phyloP scores from a whole-genome alignment of 768 basidiomycete genomes.

The Boletus rex-veris region DNA sequence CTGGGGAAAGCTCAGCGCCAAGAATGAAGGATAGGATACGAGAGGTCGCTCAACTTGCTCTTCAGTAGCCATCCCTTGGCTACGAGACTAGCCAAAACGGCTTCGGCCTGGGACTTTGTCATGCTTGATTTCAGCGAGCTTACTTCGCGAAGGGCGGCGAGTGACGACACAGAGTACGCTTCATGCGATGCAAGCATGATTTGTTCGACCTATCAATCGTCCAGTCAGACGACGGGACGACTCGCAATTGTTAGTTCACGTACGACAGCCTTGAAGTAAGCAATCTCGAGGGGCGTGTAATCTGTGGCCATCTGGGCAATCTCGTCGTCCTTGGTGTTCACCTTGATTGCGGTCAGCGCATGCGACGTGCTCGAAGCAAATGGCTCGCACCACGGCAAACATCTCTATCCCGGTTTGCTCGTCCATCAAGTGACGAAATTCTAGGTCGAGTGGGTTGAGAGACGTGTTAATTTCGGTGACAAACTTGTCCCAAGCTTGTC shows the following conservation, averaged over 20 bases:
- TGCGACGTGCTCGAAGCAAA: background rate
- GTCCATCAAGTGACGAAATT: slow-evolving; percentile 61
- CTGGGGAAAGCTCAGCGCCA: slow-evolving; percentile 31
- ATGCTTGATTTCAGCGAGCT: slow-evolving; percentile 56
- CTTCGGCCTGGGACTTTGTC: slow-evolving; percentile 73
- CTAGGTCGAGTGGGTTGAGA: slow-evolving; percentile 68
- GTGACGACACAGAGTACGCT: slow-evolving; percentile 72
- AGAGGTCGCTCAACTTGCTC: slow-evolving; percentile 57
- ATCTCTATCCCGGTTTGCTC: slow-evolving; percentile 61
- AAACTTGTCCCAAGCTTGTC: slow-evolving; percentile 58
- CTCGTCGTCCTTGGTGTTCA: slow-evolving; percentile 77
- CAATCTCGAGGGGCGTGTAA: slow-evolving; percentile 73
- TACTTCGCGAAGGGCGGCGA: slow-evolving; percentile 73
- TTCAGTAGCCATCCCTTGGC: slow-evolving; percentile 77
- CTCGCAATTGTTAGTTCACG: slow-evolving; percentile 21
- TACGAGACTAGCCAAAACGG: slow-evolving; percentile 73
- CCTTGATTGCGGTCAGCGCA: slow-evolving; percentile 39
- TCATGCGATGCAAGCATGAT: slow-evolving; percentile 79
- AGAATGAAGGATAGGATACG: background rate
- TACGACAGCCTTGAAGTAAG: slow-evolving; percentile 82
- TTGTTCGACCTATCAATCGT: slow-evolving; percentile 63
- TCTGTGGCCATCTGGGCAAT: slow-evolving; percentile 84
- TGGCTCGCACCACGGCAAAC: slow-evolving; percentile 56
- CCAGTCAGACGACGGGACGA: background rate
- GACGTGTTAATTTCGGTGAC: slow-evolving; percentile 56